Base-by-base conservation (phyloP, 371 early-diverging fungal genomes). In the Smittium culicis region DNA sequence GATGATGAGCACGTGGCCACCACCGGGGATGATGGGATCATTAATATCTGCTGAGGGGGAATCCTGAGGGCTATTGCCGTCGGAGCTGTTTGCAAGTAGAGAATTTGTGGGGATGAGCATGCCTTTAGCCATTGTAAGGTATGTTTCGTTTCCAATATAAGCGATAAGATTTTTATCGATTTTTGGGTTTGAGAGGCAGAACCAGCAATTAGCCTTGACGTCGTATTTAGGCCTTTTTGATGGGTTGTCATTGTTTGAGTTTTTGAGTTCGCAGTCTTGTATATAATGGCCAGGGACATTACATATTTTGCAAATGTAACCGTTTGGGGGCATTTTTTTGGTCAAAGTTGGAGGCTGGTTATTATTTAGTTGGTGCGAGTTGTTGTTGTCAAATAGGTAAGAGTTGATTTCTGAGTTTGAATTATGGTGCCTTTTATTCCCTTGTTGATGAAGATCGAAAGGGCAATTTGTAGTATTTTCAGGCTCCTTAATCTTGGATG, bases 221-320 rank as follows among this genome's bases (percentile, higher is more conserved):
- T 77, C 14, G 74, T 76, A 17, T 67, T 67, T 45, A 24, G 16
- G 33, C 11, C 30, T 2, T 62, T 30, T 30, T 25, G 62, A 62
- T 25, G 8, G 11, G 24, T 62, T 34, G 11, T 29, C 29, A n/a
- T n/a, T n/a, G n/a, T n/a, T n/a, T 20, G 14, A 20, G 32, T 35
- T 57, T 57, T 70, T 68, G 56, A n/a, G 64, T n/a, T 85, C 85
- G 64, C 91, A 91, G 58, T 88, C 83, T 57, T 70, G 54, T 55
- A 86, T 80, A 74, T 79, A 85, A 68, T 87, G 88, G 1, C 88
- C 90, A 16, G 80, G 80, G 31, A 73, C 68, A 57, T 77, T 74
- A 67, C 88, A 85, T 16, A 70, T 74, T 20, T 70, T 76, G 67
- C 86, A 85, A 14, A 81, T 67, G 61, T 85, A 86, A 33, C 74